phyloP scores from a whole-genome alignment of 805 yeast species.

The Hanseniaspora lindneri region DNA sequence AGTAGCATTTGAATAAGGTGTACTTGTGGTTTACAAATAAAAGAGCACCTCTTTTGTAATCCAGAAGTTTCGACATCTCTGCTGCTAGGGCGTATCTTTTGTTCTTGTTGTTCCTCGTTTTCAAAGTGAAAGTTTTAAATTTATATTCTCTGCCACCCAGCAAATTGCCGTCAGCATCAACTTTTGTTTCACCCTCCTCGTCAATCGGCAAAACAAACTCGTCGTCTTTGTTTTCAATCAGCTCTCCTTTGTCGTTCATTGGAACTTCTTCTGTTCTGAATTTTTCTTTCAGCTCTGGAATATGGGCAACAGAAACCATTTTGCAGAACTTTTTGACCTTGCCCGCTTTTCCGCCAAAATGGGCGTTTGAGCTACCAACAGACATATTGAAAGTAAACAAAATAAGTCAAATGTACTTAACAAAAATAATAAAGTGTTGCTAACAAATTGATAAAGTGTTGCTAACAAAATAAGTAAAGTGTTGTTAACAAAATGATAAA shows the following conservation, averaged over 20 bases:
- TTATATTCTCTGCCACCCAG: slow-evolving; percentile 54
- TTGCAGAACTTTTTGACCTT: slow-evolving; percentile 5
- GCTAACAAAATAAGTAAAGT: too few relatives aligned
- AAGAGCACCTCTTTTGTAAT: slow-evolving; percentile 82
- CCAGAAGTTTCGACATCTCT: slow-evolving; percentile 91
- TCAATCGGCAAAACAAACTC: slow-evolving; percentile 71
- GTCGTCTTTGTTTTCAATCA: slow-evolving; percentile 52
- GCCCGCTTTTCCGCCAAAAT: neutral
- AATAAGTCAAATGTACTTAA: too few relatives aligned
- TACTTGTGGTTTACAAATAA: slow-evolving; percentile 72
- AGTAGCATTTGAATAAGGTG: slow-evolving; percentile 56
- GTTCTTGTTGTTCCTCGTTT: slow-evolving; percentile 39
- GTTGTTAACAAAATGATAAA: too few relatives aligned
- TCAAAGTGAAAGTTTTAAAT: slow-evolving; percentile 49
- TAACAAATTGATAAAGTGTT: too few relatives aligned
- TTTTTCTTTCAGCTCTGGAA: slow-evolving; percentile 10
- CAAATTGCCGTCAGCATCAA: slow-evolving; percentile 54
- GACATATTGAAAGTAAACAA: too few relatives aligned
- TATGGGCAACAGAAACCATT: slow-evolving; percentile 1
- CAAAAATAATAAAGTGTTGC: too few relatives aligned
- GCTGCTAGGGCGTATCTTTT: slow-evolving; percentile 81
- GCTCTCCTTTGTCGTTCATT: slow-evolving; percentile 58
- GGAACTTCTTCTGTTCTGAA: slow-evolving; percentile 23
- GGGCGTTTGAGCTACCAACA: neutral
- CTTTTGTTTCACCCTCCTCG: slow-evolving; percentile 63